phyloP scores from a whole-genome alignment of 2,329 filamentous ascomycete species.

The Nothopassalora personata region DNA sequence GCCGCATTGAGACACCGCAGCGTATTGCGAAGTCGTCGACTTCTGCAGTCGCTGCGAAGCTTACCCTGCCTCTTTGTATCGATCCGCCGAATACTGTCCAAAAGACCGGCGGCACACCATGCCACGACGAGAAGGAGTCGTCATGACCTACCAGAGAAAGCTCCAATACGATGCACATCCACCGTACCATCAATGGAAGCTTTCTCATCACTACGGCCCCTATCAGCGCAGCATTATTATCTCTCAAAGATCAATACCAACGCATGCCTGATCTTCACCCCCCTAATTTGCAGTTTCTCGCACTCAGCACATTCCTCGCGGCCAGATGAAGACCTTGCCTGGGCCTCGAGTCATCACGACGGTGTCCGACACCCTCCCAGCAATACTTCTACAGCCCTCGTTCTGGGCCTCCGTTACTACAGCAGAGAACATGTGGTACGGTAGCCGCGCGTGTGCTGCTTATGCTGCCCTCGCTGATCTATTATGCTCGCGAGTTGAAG shows the following conservation, averaged over 20 bases:
- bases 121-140: background rate
- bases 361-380: constrained; percentile 5
- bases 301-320: constrained; percentile 1
- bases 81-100: too few relatives aligned
- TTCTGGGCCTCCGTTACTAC: constrained; percentile 4
- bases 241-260: background rate
- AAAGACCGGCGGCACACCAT: background rate
- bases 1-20: background rate
- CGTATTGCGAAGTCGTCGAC: background rate
- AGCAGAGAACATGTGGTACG: background rate
- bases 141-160: background rate
- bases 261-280: background rate
- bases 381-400: background rate
- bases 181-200: constrained; percentile 8
- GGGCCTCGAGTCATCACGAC: constrained; percentile 9
- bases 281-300: background rate
- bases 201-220: constrained; percentile 6
- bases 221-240: constrained; percentile 7
- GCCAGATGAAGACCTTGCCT: constrained; percentile 8
- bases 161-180: constrained; percentile 8
- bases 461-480: constrained; percentile 9
- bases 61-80: background rate
- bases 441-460: background rate
- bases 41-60: background rate
- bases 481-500: constrained; percentile 9